Conservation (phyloP, 2,329 filamentous ascomycete species). For the Ceratocystis diversiconidia region DNA sequence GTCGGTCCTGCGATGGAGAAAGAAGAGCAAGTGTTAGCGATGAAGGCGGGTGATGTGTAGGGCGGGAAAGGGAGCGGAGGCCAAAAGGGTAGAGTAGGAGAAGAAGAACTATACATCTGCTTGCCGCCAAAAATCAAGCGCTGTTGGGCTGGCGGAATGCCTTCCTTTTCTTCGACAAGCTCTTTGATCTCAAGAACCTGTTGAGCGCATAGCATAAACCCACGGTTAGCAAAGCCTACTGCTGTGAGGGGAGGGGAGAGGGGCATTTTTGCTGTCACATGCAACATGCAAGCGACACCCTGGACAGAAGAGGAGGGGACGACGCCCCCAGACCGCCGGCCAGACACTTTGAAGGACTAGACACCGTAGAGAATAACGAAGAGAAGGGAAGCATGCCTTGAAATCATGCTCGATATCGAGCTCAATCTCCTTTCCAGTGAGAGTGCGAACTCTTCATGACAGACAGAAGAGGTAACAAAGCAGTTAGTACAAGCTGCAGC, state of each 20-base stretch:
- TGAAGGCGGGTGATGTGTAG: background rate
- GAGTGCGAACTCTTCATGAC: constrained; percentile 66
- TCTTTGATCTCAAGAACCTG: constrained; percentile 95
- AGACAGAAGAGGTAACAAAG: background rate
- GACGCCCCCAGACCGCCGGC: background rate
- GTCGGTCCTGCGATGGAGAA: constrained; percentile 52
- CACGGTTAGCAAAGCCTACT: background rate
- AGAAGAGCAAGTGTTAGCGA: background rate
- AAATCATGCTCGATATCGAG: constrained; percentile 90
- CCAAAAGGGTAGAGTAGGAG: background rate
- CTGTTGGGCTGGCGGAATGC: constrained; percentile 93
- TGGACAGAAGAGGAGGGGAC: background rate
- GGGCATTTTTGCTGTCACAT: background rate
- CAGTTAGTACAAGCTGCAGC: background rate
- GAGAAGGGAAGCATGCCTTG: constrained; percentile 48
- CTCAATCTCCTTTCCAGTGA: constrained; percentile 98
- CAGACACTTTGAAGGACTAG: no score
- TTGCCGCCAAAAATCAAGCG: constrained; percentile 93
- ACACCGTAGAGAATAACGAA: background rate
- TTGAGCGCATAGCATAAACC: constrained; percentile 2
- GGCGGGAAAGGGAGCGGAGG: background rate
- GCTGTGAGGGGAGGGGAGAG: background rate
- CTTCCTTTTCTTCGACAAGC: constrained; percentile 97
- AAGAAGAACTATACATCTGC: constrained; percentile 60
- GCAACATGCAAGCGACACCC: background rate